Evolutionary conservation across 805 yeast genomes (phyloP), one percentile per base, ranked within the genome.

Genomic region (Blastobotrys parvus): DNA sequence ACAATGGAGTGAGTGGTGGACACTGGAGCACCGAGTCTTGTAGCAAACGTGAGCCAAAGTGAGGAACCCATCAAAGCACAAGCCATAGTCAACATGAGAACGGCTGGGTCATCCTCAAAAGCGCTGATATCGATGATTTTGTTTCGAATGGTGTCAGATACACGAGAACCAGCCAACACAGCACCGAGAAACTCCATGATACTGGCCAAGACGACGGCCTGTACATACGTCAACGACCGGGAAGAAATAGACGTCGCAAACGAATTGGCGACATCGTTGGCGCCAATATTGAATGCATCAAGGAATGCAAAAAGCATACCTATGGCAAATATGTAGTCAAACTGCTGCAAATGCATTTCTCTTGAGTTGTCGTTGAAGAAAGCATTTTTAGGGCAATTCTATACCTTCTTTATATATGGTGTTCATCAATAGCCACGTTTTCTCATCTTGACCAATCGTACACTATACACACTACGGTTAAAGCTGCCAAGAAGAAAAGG

Each of bases 231-330:
- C 50, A 82, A 64, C 13, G 86, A 72, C 52, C 82, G 67, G 10
- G 89, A 79, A 11, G 88, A 77, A 3, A 82, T 78, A 0, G 89
- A 75, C 2, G 89, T 80, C 1, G 90, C 82, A 56, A 79, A 82
- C 1, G 90, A 82, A 67, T 82, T 82, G 13, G 89, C 82, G 45
- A 82, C 87, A 67, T 82, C 90, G 56, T 82, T 82, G 23, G 89
- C 90, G 23, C 39, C 39, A 30, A 21, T 36, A 18, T 23, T 23
- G 72, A 77, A 82, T 3, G 88, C 89, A 63, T 82, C 88, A 52
- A 82, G 66, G 67, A 78, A 79, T 46, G 86, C 88, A 62, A 81
- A 80, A 47, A 81, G 61, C 71, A 80, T 70, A 35, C 76, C 76
- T 47, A 80, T 70, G 15, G 86, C 89, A 57, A 82, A 77, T 57